phyloP scores from a whole-genome alignment of 768 basidiomycete species.

The Termitomyces sp. region DNA sequence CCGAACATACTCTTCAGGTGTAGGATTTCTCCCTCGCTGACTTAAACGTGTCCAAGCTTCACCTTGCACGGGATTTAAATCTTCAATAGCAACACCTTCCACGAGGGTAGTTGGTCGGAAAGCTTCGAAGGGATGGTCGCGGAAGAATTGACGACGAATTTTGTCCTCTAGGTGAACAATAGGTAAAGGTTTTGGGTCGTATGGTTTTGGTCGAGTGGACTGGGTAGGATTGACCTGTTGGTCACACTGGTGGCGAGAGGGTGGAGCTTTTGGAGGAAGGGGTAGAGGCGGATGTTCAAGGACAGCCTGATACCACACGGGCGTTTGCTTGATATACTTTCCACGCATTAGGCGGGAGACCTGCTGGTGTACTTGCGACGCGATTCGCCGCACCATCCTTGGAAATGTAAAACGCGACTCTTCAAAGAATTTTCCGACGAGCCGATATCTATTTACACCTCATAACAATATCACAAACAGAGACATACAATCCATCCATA shows the following conservation, averaged over 20 bases:
- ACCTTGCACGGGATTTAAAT: conserved; percentile 53
- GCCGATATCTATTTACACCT: not conserved
- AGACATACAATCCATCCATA: not conserved
- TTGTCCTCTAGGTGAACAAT: conserved; percentile 82
- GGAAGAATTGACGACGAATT: conserved; percentile 87
- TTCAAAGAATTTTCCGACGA: not conserved
- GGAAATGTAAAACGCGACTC: not conserved
- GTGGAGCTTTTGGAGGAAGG: conserved; percentile 71
- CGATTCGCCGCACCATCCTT: conserved; percentile 72
- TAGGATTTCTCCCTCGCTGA: conserved; percentile 80
- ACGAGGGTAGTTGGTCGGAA: conserved; percentile 75
- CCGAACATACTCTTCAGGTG: conserved; percentile 80
- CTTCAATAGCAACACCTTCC: conserved; percentile 58
- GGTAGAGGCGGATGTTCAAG: conserved; percentile 85
- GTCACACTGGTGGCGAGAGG: conserved; percentile 54
- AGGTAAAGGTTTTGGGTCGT: conserved; percentile 44
- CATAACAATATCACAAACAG: not conserved
- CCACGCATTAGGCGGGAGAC: conserved; percentile 75
- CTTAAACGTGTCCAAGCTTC: conserved; percentile 70
- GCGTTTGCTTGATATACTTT: conserved; percentile 56
- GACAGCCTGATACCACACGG: conserved; percentile 82
- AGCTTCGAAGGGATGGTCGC: conserved; percentile 94
- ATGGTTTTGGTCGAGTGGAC: conserved; percentile 29
- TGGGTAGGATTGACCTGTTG: conserved; percentile 17
- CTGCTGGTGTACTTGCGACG: conserved; percentile 85